Conservation (phyloP, 371 early-diverging fungal species). For the Blakeslea trispora region DNA sequence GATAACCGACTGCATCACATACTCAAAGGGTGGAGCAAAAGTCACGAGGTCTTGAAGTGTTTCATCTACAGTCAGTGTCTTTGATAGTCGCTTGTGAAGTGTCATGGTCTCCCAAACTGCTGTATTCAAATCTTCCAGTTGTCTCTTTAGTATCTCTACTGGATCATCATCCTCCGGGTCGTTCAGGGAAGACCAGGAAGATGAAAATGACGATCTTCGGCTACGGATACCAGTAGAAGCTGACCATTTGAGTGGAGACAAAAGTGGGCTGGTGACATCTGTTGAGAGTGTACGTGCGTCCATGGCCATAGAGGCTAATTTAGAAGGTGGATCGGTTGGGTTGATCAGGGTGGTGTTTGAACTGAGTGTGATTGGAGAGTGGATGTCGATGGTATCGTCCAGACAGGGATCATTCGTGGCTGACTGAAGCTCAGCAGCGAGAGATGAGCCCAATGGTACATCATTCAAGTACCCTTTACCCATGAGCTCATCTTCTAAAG, state of each 20-base stretch:
- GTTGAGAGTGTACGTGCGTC: slow-evolving; percentile 23
- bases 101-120: slow-evolving; percentile 56
- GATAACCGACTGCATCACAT: slow-evolving; percentile 48
- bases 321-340: slow-evolving; percentile 17
- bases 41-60: slow-evolving; percentile 34
- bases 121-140: slow-evolving; percentile 50
- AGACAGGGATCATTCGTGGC: slow-evolving; percentile 24
- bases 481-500: slow-evolving; percentile 50
- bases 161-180: slow-evolving; percentile 51
- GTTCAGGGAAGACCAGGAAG: slow-evolving; percentile 42
- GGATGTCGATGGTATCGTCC: neutral
- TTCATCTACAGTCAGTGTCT: slow-evolving; percentile 45
- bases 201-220: slow-evolving; percentile 45
- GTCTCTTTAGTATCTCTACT: slow-evolving; percentile 51
- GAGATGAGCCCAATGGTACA: slow-evolving; percentile 45
- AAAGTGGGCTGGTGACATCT: slow-evolving; percentile 24
- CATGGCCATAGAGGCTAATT: slow-evolving; percentile 41
- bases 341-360: neutral
- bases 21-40: slow-evolving; percentile 50
- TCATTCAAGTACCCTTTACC: slow-evolving; percentile 44
- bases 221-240: slow-evolving; percentile 38
- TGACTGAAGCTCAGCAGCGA: slow-evolving; percentile 54
- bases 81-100: slow-evolving; percentile 47
- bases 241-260: slow-evolving; percentile 39
- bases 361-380: neutral